A percentile compares a stretch with the other conserved stretches of the same genome.
Evolutionary conservation across 352 stramenopile genomes (phyloP).

Genomic region (Phytophthora cactorum): DNA sequence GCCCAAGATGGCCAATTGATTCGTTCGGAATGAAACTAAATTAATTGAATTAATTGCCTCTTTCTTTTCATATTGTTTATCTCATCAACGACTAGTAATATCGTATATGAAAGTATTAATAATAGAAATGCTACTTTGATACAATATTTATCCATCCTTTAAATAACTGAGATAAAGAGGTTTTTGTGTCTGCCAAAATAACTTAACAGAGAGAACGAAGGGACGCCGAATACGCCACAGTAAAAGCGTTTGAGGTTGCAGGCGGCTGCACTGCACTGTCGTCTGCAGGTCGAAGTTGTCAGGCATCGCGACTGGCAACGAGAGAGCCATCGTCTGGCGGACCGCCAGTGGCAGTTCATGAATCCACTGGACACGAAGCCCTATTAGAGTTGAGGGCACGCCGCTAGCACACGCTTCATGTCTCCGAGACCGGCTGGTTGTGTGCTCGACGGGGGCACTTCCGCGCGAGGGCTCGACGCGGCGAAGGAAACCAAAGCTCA

Average conservation of each 20-base stretch:
- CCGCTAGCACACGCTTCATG: not conserved
- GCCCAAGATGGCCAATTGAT: slow-evolving; percentile 7
- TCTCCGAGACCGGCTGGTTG: slow-evolving; percentile 9
- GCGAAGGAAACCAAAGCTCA: not conserved
- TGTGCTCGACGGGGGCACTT: slow-evolving; percentile 9
- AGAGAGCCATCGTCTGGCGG: not conserved
- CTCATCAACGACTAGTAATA: not conserved
- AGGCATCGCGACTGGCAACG: too few species aligned
- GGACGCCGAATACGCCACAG: too few species aligned
- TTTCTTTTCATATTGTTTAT: not conserved
- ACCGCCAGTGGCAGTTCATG: not conserved
- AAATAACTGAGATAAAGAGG: too few species aligned
- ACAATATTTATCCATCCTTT: too few species aligned
- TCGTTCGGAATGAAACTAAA: not conserved
- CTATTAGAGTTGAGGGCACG: not conserved
- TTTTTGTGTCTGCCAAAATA: too few species aligned
- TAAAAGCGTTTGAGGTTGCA: too few species aligned
- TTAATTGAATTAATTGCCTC: not conserved
- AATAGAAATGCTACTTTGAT: too few species aligned
- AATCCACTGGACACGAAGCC: slow-evolving; percentile 12
- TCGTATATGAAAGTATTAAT: not conserved
- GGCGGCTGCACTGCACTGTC: too few species aligned
- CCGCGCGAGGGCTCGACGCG: slow-evolving; percentile 3
- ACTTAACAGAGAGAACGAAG: too few species aligned
- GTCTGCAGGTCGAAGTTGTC: too few species aligned